These are phyloP conservation scores for Mortierella alpina DNA, from an alignment of 192 early-diverging fungal species.

Conservation along the genomic window DNA sequence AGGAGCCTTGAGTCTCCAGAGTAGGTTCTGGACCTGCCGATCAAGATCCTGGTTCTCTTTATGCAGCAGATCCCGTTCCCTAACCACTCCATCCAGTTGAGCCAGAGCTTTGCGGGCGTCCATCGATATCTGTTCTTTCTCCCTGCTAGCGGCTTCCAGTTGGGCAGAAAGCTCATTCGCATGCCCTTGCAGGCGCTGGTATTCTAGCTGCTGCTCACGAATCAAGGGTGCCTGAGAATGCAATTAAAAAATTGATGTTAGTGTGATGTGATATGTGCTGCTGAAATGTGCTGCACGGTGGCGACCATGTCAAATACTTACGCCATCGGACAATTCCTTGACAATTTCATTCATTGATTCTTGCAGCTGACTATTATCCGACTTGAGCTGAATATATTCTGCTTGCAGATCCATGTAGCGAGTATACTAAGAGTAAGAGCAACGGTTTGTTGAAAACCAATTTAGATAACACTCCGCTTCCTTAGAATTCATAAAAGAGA, in stretches of 20 bases:
- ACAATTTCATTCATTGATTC: slow-evolving; percentile 69
- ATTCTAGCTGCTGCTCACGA: slow-evolving; percentile 67
- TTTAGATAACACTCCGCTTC: no score
- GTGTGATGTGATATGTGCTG: background rate
- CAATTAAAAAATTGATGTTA: background rate
- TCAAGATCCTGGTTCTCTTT: slow-evolving; percentile 68
- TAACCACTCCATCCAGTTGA: slow-evolving; percentile 53
- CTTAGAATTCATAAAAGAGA: no score
- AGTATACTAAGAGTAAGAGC: slow-evolving; percentile 42
- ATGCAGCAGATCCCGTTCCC: slow-evolving; percentile 59
- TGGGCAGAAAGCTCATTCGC: slow-evolving; percentile 64
- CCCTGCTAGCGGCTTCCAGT: slow-evolving; percentile 52
- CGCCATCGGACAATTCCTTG: slow-evolving; percentile 55
- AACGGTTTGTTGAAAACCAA: no score
- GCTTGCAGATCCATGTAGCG: slow-evolving; percentile 67
- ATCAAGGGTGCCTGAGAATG: slow-evolving; percentile 64
- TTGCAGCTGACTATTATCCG: slow-evolving; percentile 60
- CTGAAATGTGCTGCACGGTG: background rate
- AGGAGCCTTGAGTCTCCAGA: slow-evolving; percentile 64
- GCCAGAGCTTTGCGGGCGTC: slow-evolving; percentile 43
- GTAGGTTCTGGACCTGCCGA: slow-evolving; percentile 64
- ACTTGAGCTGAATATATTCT: slow-evolving; percentile 56
- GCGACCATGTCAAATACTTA: slow-evolving; percentile 5
- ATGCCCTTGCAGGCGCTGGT: slow-evolving; percentile 60
- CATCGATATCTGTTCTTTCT: slow-evolving; percentile 42